Conservation (phyloP, 2,329 filamentous ascomycete genomes). For the Colletotrichum sp. region DNA sequence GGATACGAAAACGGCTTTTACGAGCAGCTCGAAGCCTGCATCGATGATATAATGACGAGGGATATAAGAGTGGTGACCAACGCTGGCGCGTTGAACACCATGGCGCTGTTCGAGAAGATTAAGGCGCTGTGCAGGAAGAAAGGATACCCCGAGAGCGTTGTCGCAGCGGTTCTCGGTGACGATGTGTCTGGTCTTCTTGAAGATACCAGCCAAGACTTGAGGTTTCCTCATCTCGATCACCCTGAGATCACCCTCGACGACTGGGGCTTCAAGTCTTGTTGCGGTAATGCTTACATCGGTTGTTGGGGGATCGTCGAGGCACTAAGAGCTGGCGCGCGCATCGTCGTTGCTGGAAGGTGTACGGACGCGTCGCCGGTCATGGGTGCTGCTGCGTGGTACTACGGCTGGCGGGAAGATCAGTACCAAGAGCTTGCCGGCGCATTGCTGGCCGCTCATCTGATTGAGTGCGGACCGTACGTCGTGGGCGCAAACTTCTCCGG, state of each 20-base stretch:
- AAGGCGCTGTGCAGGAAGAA: slow-evolving; percentile 29
- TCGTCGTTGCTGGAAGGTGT: slow-evolving; percentile 47
- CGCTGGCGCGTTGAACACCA: slow-evolving; percentile 42
- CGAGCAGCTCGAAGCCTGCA: slow-evolving; percentile 36
- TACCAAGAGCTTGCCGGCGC: slow-evolving; percentile 52
- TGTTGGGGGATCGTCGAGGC: slow-evolving; percentile 45
- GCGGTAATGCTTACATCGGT: slow-evolving; percentile 55
- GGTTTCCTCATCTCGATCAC: slow-evolving; percentile 32
- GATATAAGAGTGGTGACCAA: slow-evolving; percentile 44
- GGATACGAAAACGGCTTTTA: slow-evolving; percentile 19
- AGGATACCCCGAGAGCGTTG: slow-evolving; percentile 1
- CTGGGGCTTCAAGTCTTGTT: slow-evolving; percentile 30
- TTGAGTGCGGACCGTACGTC: slow-evolving; percentile 56
- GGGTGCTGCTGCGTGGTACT: slow-evolving; percentile 57
- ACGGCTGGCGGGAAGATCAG: slow-evolving; percentile 48
- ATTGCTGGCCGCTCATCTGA: slow-evolving; percentile 53
- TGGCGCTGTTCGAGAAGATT: slow-evolving; percentile 33
- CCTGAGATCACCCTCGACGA: slow-evolving; percentile 27
- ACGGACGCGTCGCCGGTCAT: slow-evolving; percentile 54
- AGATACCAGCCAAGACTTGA: background rate
- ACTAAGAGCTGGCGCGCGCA: slow-evolving; percentile 42
- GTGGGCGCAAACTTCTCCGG: slow-evolving; percentile 59
- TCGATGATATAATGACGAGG: slow-evolving; percentile 38
- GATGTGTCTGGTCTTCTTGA: slow-evolving; percentile 8
- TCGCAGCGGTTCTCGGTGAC: background rate